These are phyloP conservation scores for Hanseniaspora sp. DNA, from an alignment of 1,139 yeast species.

Conservation along the genomic window DNA sequence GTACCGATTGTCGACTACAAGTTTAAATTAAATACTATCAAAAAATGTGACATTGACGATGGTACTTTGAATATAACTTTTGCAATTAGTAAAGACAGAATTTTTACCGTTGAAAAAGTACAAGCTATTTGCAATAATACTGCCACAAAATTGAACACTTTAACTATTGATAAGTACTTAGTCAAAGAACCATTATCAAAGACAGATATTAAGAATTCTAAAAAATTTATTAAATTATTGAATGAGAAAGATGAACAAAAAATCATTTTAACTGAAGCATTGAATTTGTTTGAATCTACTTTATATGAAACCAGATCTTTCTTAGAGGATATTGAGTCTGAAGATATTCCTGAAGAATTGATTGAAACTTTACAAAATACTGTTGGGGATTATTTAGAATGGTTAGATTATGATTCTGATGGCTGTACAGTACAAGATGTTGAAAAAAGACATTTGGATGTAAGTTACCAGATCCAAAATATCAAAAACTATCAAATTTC, in stretches of 20 bases:
- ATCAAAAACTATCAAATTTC: constrained; percentile 30
- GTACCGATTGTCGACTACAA: constrained; percentile 27
- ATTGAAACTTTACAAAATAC: constrained; percentile 31
- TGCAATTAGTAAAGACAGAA: constrained; percentile 39
- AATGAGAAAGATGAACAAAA: constrained; percentile 39
- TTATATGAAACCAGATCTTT: constrained; percentile 47
- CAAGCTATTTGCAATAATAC: constrained; percentile 34
- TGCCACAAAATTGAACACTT: constrained; percentile 11
- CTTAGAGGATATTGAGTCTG: constrained; percentile 39
- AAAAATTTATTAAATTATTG: constrained; percentile 22
- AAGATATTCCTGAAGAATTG: constrained; percentile 32
- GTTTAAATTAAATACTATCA: constrained; percentile 39
- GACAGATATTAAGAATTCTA: constrained; percentile 32
- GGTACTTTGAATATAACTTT: constrained; percentile 38
- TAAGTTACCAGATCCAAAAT: constrained; percentile 26
- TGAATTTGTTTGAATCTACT: constrained; percentile 47
- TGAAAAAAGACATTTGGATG: constrained; percentile 28
- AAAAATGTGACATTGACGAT: constrained; percentile 29
- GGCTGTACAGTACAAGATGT: constrained; percentile 32
- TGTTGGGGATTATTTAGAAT: constrained; percentile 49
- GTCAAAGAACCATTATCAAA: constrained; percentile 39
- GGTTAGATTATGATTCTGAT: constrained; percentile 71
- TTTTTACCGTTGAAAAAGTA: constrained; percentile 37
- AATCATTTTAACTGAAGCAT: constrained; percentile 38
- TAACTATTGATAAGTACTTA: constrained; percentile 32